These are phyloP conservation scores for Tolypocladium album DNA, from an alignment of 2,329 filamentous ascomycete species.

Conservation along the genomic window DNA sequence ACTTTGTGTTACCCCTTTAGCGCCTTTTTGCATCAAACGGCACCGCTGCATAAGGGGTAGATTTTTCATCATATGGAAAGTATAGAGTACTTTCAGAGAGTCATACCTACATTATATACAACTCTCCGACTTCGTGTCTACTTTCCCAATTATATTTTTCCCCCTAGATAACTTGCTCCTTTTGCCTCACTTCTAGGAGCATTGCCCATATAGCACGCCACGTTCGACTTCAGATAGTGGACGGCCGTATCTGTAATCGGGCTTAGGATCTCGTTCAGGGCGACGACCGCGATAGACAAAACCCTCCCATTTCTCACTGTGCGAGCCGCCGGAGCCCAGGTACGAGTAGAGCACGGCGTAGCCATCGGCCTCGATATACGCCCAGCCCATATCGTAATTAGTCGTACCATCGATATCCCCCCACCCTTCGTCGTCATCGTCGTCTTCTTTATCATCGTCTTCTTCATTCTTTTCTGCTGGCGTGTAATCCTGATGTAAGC, in stretches of 20 bases:
- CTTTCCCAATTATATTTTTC: neutral
- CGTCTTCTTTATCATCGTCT: neutral
- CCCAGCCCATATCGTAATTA: neutral
- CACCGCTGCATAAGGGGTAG: no score
- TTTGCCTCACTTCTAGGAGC: neutral
- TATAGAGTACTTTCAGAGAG: no score
- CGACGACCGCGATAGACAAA: neutral
- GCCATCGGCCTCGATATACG: neutral
- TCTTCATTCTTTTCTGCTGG: neutral
- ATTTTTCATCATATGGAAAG: no score
- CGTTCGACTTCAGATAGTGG: neutral
- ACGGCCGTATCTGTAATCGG: neutral
- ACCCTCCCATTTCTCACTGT: neutral
- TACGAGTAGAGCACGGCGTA: neutral
- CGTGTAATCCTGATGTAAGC: neutral
- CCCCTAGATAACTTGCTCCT: neutral
- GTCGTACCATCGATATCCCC: neutral
- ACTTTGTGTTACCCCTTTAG: no score
- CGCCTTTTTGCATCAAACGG: no score
- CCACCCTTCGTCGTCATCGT: neutral
- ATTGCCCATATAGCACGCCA: neutral
- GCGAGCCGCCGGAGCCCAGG: neutral
- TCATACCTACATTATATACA: no score
- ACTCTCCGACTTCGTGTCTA: no score
- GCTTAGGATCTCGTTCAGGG: neutral